These are phyloP conservation scores for Lasiosphaeria hispida DNA, from an alignment of 495 filamentous ascomycete genomes.

Conservation along the genomic window DNA sequence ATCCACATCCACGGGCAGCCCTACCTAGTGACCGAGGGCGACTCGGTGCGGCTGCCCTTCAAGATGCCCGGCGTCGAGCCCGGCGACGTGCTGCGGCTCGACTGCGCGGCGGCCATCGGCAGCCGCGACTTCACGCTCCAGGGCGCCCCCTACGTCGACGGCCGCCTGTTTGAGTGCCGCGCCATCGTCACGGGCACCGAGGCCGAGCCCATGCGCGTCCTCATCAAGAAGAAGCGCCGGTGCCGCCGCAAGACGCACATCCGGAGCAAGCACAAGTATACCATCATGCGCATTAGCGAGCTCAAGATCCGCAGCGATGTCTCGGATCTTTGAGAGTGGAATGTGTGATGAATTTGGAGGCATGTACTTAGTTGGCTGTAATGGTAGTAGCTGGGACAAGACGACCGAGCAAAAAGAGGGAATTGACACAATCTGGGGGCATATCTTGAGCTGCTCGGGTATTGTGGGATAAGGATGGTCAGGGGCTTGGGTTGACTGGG, in stretches of 20 bases:
- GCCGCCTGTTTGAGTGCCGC: conserved; percentile 77
- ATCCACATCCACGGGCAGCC: conserved; percentile 82
- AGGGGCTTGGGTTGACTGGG: no score
- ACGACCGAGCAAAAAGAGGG: not conserved
- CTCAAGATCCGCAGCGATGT: conserved; percentile 52
- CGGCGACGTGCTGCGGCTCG: conserved; percentile 82
- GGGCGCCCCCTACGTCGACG: conserved; percentile 73
- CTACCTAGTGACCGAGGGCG: conserved; percentile 87
- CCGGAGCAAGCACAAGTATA: conserved; percentile 83
- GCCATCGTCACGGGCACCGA: conserved; percentile 85
- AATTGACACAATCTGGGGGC: not conserved
- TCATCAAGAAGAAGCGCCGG: conserved; percentile 92
- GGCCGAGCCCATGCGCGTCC: conserved; percentile 78
- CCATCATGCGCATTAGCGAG: conserved; percentile 80
- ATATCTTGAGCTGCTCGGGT: not conserved
- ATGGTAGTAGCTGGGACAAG: not conserved
- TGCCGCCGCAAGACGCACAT: conserved; percentile 69
- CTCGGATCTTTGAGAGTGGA: conserved; percentile 4
- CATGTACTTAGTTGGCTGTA: not conserved
- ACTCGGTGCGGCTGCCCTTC: conserved; percentile 91
- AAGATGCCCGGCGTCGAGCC: conserved; percentile 77
- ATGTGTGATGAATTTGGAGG: not conserved
- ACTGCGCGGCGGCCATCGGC: conserved; percentile 74
- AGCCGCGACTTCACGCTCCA: conserved; percentile 88
- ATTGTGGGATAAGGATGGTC: not conserved